Conservation (phyloP, 208 protist genomes). For the Blastocrithidia nonstop region DNA sequence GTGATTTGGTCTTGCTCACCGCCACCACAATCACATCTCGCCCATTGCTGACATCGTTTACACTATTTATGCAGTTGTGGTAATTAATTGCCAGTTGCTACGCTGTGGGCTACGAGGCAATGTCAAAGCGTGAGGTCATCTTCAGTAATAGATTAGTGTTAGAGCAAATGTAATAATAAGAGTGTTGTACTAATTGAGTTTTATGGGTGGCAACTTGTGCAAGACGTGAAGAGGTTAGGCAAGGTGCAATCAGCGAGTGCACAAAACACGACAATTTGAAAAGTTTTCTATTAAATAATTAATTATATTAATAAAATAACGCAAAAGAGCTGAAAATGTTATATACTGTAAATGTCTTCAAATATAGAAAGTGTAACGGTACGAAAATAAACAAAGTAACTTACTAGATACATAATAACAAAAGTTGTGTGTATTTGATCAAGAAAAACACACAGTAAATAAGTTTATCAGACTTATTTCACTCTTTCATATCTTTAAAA, state of each 20-base stretch:
- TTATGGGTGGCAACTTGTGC: not conserved
- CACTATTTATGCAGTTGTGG: not conserved
- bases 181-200: not conserved
- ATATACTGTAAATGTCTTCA: not conserved
- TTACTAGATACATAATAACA: not conserved
- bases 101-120: constrained; percentile 30
- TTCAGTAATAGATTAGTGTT: too few species aligned
- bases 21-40: constrained; percentile 38
- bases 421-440: not conserved
- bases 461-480: too few species aligned
- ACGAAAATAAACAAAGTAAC: not conserved
- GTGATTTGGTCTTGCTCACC: constrained; percentile 76
- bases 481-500: too few species aligned
- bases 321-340: too few species aligned
- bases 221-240: not conserved
- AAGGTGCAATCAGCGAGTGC: too few species aligned
- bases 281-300: not conserved
- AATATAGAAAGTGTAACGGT: not conserved
- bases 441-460: too few species aligned
- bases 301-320: too few species aligned
- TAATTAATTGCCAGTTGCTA: constrained; percentile 37
- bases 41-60: constrained; percentile 17
- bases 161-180: too few species aligned
- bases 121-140: constrained; percentile 31
- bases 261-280: too few species aligned